Evolutionary conservation across 768 basidiomycete genomes (phyloP), one percentile per base, ranked within the genome.

Genomic region (Chalciporus pseudorubinellus): DNA sequence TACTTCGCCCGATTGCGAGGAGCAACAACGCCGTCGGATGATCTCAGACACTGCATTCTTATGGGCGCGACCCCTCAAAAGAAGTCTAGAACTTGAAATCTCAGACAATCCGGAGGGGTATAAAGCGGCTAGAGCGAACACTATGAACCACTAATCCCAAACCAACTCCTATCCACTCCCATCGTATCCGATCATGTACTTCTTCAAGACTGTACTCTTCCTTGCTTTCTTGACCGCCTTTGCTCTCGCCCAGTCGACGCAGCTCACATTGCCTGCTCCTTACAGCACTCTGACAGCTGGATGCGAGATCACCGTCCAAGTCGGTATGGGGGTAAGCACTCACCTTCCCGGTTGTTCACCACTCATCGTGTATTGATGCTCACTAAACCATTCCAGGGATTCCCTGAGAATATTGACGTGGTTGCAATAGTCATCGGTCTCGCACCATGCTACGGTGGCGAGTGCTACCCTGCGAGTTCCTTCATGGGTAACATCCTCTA

Each of bases 361-460:
- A 13, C 19, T 18, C 20, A 40, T 22, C 6, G 26, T 7, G 26
- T 26, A 1, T 26, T 4, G 9, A 18, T 21, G 10, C 21, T 51
- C 14, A 61, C 40, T 41, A 28, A 42, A 26, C 26, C 31, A 6
- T n/a, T n/a, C 2, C 44, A 66, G 65, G 50, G 48, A 3, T 64
- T 41, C 47, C 52, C 58, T 10, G 52, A 60, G 19, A 66, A 61
- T 45, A 55, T 67, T 4, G 61, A 66, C 33, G 48, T 55, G 6
- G 66, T 70, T 13, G 63, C 64, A 11, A 56, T 70, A 39, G 66
- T 66, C 34, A 65, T 74, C 33, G 70, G 67, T 19, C 64, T 74
- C 31, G 42, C 52, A 12, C 45, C 46, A 0, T 74, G 72, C 49
- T 40, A 26, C 2, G 53, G 56, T 2, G 48, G 53, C 6, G 11